phyloP scores from a whole-genome alignment of 805 yeast genomes.

The Priceomyces melissophilus region DNA sequence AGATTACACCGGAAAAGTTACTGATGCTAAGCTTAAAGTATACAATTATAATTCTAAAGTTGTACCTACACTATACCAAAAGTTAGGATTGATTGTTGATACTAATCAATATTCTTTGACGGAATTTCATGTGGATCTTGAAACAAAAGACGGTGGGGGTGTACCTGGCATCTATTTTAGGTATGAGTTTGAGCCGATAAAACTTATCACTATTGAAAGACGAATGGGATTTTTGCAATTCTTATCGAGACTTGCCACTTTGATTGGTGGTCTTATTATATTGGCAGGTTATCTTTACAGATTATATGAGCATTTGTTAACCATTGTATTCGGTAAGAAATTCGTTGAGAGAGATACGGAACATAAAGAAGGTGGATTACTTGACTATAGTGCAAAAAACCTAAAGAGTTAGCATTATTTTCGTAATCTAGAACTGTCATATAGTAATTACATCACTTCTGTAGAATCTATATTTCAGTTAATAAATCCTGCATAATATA shows the following conservation, averaged over 20 bases:
- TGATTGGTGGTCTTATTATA: slow-evolving; percentile 77
- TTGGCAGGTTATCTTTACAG: slow-evolving; percentile 64
- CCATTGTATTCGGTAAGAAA: slow-evolving; percentile 56
- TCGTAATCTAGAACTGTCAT: too few relatives aligned
- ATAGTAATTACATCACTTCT: too few relatives aligned
- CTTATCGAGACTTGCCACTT: slow-evolving; percentile 72
- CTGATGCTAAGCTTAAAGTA: slow-evolving; percentile 46
- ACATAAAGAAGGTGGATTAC: slow-evolving; percentile 32
- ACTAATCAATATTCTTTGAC: slow-evolving; percentile 85
- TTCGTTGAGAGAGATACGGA: slow-evolving; percentile 49
- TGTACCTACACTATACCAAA: slow-evolving; percentile 76
- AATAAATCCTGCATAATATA: too few relatives aligned
- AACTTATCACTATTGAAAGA: slow-evolving; percentile 62
- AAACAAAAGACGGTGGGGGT: slow-evolving; percentile 12
- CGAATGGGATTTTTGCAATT: slow-evolving; percentile 78
- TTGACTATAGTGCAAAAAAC: slow-evolving; percentile 10
- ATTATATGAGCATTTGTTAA: slow-evolving; percentile 51
- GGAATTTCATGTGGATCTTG: slow-evolving; percentile 37
- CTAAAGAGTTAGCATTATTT: not conserved
- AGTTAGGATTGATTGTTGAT: slow-evolving; percentile 67
- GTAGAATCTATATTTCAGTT: too few relatives aligned
- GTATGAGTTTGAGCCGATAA: slow-evolving; percentile 87
- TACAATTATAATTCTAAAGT: slow-evolving; percentile 71
- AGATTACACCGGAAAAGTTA: slow-evolving; percentile 64
- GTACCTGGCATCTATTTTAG: slow-evolving; percentile 79